Percentiles rank a stretch among this genome's conserved stretches.
Conservation (phyloP, 2,329 filamentous ascomycete species). For the Didymella pomorum region DNA sequence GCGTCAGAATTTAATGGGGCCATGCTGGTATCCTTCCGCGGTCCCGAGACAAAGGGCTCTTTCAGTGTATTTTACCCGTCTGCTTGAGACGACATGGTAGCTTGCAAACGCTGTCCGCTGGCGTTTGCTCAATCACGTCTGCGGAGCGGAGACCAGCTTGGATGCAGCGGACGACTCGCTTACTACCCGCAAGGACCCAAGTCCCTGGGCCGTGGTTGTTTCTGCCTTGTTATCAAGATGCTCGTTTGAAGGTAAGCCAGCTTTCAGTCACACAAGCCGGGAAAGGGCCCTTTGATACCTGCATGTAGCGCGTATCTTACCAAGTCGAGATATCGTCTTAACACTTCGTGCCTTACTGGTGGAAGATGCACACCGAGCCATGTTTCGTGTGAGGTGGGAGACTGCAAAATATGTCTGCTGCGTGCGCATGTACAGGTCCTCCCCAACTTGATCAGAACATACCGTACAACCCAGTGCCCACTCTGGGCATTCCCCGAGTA, state of each 20-base stretch:
- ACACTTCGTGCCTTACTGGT: background rate
- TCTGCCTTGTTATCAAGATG: background rate
- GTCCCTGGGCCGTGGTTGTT: background rate
- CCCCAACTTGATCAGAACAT: background rate
- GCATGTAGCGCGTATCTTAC: background rate
- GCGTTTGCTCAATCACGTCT: background rate
- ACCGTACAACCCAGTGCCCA: background rate
- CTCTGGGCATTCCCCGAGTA: too few species aligned
- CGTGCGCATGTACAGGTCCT: background rate
- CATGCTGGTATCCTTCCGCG: conserved; percentile 26
- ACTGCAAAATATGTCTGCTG: background rate
- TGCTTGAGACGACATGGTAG: conserved; percentile 10
- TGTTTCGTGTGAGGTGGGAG: background rate
- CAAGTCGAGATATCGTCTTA: background rate
- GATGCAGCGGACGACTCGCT: background rate
- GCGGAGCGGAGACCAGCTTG: background rate
- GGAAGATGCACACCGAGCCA: background rate
- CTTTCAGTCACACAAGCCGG: conserved; percentile 2
- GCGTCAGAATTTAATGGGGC: conserved; percentile 9
- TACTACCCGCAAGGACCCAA: background rate
- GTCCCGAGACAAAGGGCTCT: conserved; percentile 14
- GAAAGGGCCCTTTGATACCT: background rate
- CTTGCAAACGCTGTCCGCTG: conserved; percentile 21
- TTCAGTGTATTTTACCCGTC: conserved; percentile 6
- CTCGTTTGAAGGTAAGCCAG: background rate